A percentile compares a stretch with the other conserved stretches of the same genome.
Conservation (phyloP, 2,329 filamentous ascomycete genomes). For the Colletotrichum sp. region DNA sequence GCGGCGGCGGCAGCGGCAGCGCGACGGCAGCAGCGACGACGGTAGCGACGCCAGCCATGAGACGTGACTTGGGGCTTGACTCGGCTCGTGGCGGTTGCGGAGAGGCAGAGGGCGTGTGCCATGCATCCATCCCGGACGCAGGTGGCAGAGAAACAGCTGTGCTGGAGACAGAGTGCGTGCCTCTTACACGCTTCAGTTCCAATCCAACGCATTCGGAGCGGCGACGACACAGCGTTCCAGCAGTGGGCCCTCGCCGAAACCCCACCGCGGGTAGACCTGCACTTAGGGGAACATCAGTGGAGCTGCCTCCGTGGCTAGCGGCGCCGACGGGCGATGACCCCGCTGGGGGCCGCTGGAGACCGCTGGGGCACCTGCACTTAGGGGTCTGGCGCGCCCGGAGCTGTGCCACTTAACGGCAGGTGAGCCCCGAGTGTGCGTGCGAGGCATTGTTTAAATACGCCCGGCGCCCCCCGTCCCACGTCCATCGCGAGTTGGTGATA, state of each 20-base stretch:
- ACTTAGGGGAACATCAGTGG: slow-evolving; percentile 20
- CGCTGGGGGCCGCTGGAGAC: neutral
- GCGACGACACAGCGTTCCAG: neutral
- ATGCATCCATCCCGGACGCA: neutral
- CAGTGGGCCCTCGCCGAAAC: neutral
- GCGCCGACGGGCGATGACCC: neutral
- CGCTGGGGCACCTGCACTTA: slow-evolving; percentile 23
- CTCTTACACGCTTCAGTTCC: neutral
- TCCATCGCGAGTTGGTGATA: neutral
- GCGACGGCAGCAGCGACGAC: neutral
- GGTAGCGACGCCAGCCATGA: neutral
- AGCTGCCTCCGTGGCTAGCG: neutral
- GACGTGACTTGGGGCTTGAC: neutral
- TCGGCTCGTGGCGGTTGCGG: slow-evolving; percentile 10
- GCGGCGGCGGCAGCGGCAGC: neutral
- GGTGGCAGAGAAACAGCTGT: neutral
- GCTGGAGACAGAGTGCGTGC: neutral
- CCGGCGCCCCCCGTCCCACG: slow-evolving; percentile 1
- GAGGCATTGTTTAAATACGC: slow-evolving; percentile 16
- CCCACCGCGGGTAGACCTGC: slow-evolving; percentile 18
- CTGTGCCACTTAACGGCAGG: slow-evolving; percentile 20
- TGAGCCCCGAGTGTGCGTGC: neutral
- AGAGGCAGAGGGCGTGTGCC: neutral
- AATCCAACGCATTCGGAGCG: neutral
- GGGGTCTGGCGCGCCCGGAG: slow-evolving; percentile 20